Evolutionary conservation across 2,329 filamentous ascomycete genomes (phyloP).

Genomic region (Calycina marina): DNA sequence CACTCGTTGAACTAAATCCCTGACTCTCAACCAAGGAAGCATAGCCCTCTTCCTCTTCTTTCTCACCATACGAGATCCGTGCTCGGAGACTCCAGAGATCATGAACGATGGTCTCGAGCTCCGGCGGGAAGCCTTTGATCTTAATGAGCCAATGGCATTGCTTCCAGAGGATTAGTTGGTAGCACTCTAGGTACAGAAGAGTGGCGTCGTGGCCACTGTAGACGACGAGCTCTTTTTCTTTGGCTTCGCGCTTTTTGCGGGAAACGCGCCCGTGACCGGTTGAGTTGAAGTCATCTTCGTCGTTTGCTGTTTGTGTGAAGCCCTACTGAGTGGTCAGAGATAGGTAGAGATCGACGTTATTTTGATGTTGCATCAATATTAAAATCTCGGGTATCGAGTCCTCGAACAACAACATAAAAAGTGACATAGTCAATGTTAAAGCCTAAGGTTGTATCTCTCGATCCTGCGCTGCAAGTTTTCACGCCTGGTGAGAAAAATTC

Average conservation of each 20-base stretch:
- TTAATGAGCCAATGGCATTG: conserved; percentile 64
- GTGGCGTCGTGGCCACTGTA: conserved; percentile 53
- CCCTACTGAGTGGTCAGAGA: no score
- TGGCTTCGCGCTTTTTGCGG: conserved; percentile 45
- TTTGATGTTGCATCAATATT: no score
- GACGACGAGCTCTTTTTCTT: conserved; percentile 39
- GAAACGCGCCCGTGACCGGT: conserved; percentile 33
- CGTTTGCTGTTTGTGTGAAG: conserved; percentile 32
- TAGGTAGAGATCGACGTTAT: no score
- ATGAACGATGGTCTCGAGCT: conserved; percentile 65
- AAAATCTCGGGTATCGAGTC: no score
- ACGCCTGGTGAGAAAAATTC: conserved; percentile 15
- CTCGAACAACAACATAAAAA: no score
- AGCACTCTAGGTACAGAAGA: conserved; percentile 66
- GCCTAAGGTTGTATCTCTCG: no score
- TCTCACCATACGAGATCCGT: conserved; percentile 27
- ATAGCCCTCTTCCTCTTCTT: conserved; percentile 19
- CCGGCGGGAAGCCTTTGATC: conserved; percentile 47
- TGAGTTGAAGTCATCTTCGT: conserved; percentile 55
- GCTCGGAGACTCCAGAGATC: conserved; percentile 65
- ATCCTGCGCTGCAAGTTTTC: no score
- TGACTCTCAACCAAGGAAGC: conserved; percentile 21
- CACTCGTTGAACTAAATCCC: conserved; percentile 24
- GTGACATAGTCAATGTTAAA: no score
- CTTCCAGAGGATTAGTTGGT: conserved; percentile 73